Base-by-base conservation (phyloP, 768 basidiomycete species). In the Agaricus bisporus region DNA sequence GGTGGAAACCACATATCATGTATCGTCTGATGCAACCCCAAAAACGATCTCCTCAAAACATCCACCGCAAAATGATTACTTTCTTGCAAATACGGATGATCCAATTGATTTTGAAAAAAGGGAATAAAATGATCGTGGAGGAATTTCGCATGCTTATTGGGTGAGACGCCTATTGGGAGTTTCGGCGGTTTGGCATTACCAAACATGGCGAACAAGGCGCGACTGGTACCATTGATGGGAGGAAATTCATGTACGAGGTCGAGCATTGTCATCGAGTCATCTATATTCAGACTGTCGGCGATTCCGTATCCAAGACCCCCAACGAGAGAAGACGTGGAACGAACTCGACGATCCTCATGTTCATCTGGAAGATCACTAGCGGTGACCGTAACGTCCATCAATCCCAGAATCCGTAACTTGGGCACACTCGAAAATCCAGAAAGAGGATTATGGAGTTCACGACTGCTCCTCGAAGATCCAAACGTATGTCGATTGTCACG, bases 171-270 rank as follows among this genome's bases (percentile, higher is more conserved):
- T 3, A 81, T 71, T 5, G 68, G 68, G 11, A 74, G 58, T 35
- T 70, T 70, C 1, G 70, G 69, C 0, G 72, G 82, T 17, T 82
- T 76, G 5, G 82, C 75, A 2, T 88, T 81, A 12, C 95, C 95
- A 67, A 98, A 98, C 85, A 99, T 92, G 18, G 93, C 97, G 62
- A 99, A 97, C 17, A 99, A 74, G 11, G 91, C 91, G 65, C 95
- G 90, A 62, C 32, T 32, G 7, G 7, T 11, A 32, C 32, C 32
- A 11, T 11, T 32, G 32, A 32, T 77, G 73, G 12, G 82, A 7
- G 87, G 82, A 70, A 95, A 97, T 60, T 89, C 82, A 44, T 94
- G 83, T 5, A 95, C 95, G 22, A 98, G 78, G 68, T 99, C 97
- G 58, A 97, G 79, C 83, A 95, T 92, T 43, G 81, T 86, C 41